Evolutionary conservation across 306 rosid genomes (phyloP).

Genomic region (Pterocarpus santalinus): DNA sequence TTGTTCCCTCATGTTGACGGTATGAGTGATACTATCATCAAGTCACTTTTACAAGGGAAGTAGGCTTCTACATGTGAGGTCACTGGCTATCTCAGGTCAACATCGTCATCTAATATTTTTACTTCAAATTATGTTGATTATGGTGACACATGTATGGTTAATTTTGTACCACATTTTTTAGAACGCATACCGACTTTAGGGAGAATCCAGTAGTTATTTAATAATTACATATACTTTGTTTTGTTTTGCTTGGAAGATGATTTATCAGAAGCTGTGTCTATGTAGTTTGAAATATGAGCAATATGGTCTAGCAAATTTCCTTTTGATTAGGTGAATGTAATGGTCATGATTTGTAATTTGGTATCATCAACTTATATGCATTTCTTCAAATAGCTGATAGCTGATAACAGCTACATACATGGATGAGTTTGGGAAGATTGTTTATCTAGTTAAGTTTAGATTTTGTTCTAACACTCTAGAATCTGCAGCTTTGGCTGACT

Average conservation of each 20-base stretch:
- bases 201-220: slow-evolving; percentile 19
- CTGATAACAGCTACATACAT: not conserved
- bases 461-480: not conserved
- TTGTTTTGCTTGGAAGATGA: slow-evolving; percentile 11
- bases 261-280: not conserved
- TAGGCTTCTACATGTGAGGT: slow-evolving; percentile 23
- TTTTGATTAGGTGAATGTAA: not conserved
- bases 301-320: not conserved
- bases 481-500: not conserved
- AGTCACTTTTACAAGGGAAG: slow-evolving; percentile 54
- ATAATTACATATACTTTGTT: slow-evolving; percentile 14
- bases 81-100: slow-evolving; percentile 25
- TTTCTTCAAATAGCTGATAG: not conserved
- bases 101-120: slow-evolving; percentile 20
- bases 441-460: not conserved
- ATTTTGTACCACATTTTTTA: not conserved
- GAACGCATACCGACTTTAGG: slow-evolving; percentile 10
- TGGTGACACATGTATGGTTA: slow-evolving; percentile 30
- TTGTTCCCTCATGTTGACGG: slow-evolving; percentile 62
- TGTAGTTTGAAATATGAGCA: not conserved
- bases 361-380: not conserved
- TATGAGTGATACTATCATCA: slow-evolving; percentile 51
- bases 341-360: slow-evolving; percentile 1
- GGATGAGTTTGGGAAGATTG: not conserved
- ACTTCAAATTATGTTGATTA: slow-evolving; percentile 29